Conservation (phyloP, 129 eudicot species). For the Ambrosia artemisiifolia region DNA sequence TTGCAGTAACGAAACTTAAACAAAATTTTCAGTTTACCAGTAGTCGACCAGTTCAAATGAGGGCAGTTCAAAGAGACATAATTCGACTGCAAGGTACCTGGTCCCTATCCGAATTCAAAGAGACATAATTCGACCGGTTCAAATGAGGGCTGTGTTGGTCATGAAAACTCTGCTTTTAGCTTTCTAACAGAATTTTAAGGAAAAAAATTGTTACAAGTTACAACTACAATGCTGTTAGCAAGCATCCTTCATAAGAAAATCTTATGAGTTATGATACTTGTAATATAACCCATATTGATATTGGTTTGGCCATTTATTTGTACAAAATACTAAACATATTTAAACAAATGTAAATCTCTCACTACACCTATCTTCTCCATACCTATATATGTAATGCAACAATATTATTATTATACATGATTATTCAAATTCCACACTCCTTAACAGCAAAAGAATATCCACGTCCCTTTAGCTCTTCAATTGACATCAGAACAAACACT, state of each 20-base stretch:
- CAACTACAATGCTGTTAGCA: no score
- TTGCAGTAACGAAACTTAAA: no score
- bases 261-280: neutral
- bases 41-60: no score
- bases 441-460: neutral
- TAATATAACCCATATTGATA: slow-evolving; percentile 5
- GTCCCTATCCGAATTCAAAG: no score
- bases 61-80: no score
- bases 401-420: slow-evolving; percentile 20
- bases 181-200: no score
- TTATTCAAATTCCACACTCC: slow-evolving; percentile 26
- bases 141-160: no score
- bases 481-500: slow-evolving; percentile 25
- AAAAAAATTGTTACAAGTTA: no score
- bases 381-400: slow-evolving; percentile 28
- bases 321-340: slow-evolving; percentile 23
- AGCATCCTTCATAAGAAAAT: neutral
- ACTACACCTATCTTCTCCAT: slow-evolving; percentile 34
- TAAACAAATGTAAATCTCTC: slow-evolving; percentile 20
- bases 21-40: no score
- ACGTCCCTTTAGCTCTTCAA: slow-evolving; percentile 19
- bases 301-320: slow-evolving; percentile 25
- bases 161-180: no score
- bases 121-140: no score
- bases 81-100: no score